Base-by-base conservation (phyloP, 169 alveolate species). In the Eimeria praecox region DNA sequence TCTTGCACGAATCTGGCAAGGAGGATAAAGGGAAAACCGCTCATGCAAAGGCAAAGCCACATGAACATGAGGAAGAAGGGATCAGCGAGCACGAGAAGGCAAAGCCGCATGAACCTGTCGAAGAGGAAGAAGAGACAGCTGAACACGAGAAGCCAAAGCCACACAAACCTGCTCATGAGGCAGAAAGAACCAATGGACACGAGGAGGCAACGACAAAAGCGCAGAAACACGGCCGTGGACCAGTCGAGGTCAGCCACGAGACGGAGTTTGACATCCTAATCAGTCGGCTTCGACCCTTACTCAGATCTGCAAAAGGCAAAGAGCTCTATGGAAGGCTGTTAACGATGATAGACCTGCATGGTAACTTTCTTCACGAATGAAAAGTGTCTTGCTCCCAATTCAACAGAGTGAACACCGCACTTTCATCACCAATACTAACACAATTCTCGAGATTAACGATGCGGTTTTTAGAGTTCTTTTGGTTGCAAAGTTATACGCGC, bases 251-350 rank as follows among this genome's bases (percentile, higher is more conserved):
- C 73, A 49, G 73, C 52, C 73, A 46, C 1, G 90, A 82, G 46
- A 30, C 27, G 20, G 71, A 35, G 12, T 56, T 86, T 22, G 62
- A 56, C 49, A 5, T n/a, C 80, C 80, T 86, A 18, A 35, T 86
- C 62, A 40, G n/a, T 24, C 77, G 92, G 38, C 46, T 86, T 30
- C 92, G 80, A 6, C 80, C 66, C 80, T 62, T 86, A 69, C 92
- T 86, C 62, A 86, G 62, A 10, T 56, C 92, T 3, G 46, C 80
- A 35, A 86, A 54, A 86, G 92, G 92, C 30, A 54, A 86, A 40
- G 92, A 86, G 14, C 77, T 86, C 40, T 59, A 46, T 38, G 38
- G 62, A 33, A 54, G 42, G 80, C 80, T 86, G 64, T 52, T 56
- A 38, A 38, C 77, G 35, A 86, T 86, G 1, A 18, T 86, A 35